Evolutionary conservation across 2,329 filamentous ascomycete species (phyloP).

Genomic region (Penicillium sp.): DNA sequence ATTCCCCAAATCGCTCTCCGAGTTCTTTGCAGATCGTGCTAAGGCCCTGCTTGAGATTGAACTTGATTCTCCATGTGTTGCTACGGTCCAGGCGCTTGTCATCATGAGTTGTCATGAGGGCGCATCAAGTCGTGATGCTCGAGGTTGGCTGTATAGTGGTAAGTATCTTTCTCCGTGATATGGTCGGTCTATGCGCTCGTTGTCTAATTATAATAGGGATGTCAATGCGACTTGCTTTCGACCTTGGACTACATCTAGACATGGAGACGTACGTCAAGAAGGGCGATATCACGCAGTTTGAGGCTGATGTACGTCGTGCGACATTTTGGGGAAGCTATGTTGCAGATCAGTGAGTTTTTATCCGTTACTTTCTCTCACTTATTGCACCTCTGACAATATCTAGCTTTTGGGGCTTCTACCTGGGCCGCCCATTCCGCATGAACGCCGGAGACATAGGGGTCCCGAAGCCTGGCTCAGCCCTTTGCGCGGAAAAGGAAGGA

Average conservation of each 20-base stretch:
- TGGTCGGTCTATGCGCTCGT: background rate
- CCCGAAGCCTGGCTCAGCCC: constrained; percentile 34
- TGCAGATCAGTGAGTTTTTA: constrained; percentile 37
- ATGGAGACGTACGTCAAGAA: constrained; percentile 40
- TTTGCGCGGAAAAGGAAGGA: constrained; percentile 26
- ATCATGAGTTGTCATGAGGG: constrained; percentile 47
- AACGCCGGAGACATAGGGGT: constrained; percentile 43
- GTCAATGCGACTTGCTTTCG: constrained; percentile 47
- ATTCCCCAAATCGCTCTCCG: constrained; percentile 35
- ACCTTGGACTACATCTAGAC: constrained; percentile 45
- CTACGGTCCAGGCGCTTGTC: constrained; percentile 48
- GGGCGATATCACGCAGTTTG: constrained; percentile 38
- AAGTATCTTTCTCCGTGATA: constrained; percentile 10
- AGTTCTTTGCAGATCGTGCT: constrained; percentile 42
- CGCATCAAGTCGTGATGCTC: constrained; percentile 43
- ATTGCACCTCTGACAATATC: background rate
- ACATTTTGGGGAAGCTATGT: constrained; percentile 46
- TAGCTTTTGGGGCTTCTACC: constrained; percentile 44
- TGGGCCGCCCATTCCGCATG: constrained; percentile 44
- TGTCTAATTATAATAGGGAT: constrained; percentile 31
- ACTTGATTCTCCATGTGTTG: constrained; percentile 47
- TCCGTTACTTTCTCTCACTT: accelerated
- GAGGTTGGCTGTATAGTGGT: constrained; percentile 49
- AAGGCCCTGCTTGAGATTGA: constrained; percentile 48
- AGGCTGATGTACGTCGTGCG: constrained; percentile 40